These are phyloP conservation scores for Dendrostoma leiphaemia DNA, from an alignment of 2,329 filamentous ascomycete genomes.

Conservation along the genomic window DNA sequence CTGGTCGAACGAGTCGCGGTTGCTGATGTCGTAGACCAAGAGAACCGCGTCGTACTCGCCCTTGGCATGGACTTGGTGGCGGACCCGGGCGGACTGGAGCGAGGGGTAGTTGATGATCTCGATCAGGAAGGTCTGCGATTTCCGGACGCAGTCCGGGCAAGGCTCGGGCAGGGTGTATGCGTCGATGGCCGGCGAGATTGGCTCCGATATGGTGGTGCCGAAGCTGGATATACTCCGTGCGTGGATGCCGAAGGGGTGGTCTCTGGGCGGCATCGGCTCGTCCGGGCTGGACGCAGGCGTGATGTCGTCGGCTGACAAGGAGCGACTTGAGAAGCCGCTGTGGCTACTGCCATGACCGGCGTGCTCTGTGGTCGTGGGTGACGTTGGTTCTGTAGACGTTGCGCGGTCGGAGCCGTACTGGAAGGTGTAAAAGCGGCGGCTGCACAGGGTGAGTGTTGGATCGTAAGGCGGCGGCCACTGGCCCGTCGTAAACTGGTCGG, in stretches of 20 bases:
- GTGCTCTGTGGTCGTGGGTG: neutral
- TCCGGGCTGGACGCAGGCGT: slow-evolving; percentile 20
- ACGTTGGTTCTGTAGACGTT: neutral
- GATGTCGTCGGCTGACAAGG: slow-evolving; percentile 15
- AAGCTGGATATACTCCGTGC: neutral
- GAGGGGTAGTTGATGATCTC: slow-evolving; percentile 29
- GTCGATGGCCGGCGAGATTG: neutral
- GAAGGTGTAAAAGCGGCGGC: slow-evolving; percentile 27
- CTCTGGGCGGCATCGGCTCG: neutral
- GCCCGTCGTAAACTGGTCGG: slow-evolving; percentile 25
- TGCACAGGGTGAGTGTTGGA: slow-evolving; percentile 28
- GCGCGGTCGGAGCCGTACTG: neutral
- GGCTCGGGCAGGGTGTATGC: neutral
- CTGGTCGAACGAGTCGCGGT: slow-evolving; percentile 23
- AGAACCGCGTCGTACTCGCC: slow-evolving; percentile 29
- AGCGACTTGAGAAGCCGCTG: neutral
- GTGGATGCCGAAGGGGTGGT: neutral
- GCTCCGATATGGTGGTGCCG: too few relatives aligned
- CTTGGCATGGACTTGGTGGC: slow-evolving; percentile 21
- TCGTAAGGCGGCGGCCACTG: slow-evolving; percentile 30
- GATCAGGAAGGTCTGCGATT: slow-evolving; percentile 25
- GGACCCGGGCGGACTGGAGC: slow-evolving; percentile 22
- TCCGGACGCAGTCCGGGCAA: slow-evolving; percentile 17
- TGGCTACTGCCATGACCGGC: neutral
- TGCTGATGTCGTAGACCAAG: slow-evolving; percentile 28